Evolutionary conservation across 345 rosid genomes (phyloP), one percentile per base, ranked within the genome.

Genomic region (Eutrema yunnanense): DNA sequence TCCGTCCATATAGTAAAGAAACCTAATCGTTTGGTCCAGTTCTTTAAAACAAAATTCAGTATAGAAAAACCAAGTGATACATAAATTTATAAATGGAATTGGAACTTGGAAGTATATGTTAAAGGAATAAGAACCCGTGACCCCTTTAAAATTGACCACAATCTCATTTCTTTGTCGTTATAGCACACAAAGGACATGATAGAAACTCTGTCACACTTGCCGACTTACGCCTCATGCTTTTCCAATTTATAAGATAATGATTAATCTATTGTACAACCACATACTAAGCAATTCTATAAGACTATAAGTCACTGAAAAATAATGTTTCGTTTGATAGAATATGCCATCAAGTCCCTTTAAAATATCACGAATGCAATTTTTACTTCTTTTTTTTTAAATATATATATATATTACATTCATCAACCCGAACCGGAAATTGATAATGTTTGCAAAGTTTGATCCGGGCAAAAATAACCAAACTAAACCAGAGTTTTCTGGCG

Each of bases 31-130:
- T 16, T 43, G 48, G 37, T 65, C 13, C 37, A 50, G 2, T 11
- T 37, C 11, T 37, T 9, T 11, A 36, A 11, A 10, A 34, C 6
- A 13, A 26, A 36, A 36, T 22, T 33, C 11, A 49, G 22, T 16
- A 36, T 29, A 40, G 30, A 14, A 50, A 29, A 53, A 10, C 32
- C 46, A 13, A 48, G 60, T 53, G 52, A 67, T 38, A 40, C 34
- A 41, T 9, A 53, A 16, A 55, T 58, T 19, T 30, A 32, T 50
- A 50, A 34, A 5, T 65, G 29, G 34, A 16, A 57, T 75, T 76
- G 79, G 75, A 69, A 55, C 57, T 75, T 76, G 79, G 75, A 69
- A 55, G 60, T 64, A 76, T 69, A 50, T 47, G 71, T 53, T 46
- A 9, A 7, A 38, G 52, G 62, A 62, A 47, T 30, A 55, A 46